These are phyloP conservation scores for Agaricales sp. DNA, from an alignment of 1,284 basidiomycete genomes.

Conservation along the genomic window DNA sequence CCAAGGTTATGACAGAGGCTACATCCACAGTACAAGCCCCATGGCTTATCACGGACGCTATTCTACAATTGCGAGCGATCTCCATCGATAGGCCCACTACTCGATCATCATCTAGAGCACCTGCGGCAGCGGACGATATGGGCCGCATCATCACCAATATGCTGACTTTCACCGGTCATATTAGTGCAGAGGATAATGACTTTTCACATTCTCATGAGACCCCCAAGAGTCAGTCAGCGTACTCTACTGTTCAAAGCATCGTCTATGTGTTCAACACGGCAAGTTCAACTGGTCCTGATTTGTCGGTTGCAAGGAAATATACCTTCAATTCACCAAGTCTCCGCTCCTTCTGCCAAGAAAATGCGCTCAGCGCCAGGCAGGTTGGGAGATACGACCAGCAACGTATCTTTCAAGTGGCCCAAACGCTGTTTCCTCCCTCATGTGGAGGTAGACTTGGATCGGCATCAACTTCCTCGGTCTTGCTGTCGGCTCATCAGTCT, in stretches of 20 bases:
- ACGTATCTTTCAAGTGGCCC: slow-evolving; percentile 58
- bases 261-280: slow-evolving; percentile 60
- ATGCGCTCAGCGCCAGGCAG: slow-evolving; percentile 48
- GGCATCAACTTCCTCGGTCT: too few species aligned
- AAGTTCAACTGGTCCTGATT: slow-evolving; percentile 44
- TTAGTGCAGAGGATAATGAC: too few species aligned
- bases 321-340: slow-evolving; percentile 36
- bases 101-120: background rate
- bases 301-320: slow-evolving; percentile 57
- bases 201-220: slow-evolving; percentile 8
- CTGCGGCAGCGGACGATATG: background rate
- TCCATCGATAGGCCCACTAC: background rate
- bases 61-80: background rate
- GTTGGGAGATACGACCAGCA: slow-evolving; percentile 63
- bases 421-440: slow-evolving; percentile 40
- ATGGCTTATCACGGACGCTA: slow-evolving; percentile 8
- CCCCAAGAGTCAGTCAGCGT: too few species aligned
- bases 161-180: background rate
- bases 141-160: background rate
- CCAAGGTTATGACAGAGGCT: slow-evolving; percentile 12
- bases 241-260: slow-evolving; percentile 40
- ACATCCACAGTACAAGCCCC: slow-evolving; percentile 13
- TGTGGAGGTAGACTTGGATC: slow-evolving; percentile 4
- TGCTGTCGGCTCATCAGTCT: slow-evolving; percentile 10
- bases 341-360: slow-evolving; percentile 43